phyloP scores from a whole-genome alignment of 257 asterid species.

The Solanum corneliomulleri region DNA sequence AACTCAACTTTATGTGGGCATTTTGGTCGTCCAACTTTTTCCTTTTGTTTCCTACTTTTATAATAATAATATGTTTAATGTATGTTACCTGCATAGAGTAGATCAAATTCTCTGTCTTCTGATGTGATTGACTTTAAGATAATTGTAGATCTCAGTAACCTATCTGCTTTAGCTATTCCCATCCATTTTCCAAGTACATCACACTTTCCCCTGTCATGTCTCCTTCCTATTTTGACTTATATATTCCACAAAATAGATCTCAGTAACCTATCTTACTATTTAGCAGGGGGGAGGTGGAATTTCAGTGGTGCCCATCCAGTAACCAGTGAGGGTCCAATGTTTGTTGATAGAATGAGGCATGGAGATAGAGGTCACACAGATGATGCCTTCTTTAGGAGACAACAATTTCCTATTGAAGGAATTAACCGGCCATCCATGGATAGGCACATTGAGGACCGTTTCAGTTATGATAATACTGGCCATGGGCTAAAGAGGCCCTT shows the following conservation, averaged over 20 bases:
- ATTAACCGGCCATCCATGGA: constrained; percentile 24
- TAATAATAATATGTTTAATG: neutral
- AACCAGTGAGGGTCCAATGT: constrained; percentile 15
- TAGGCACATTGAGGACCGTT: constrained; percentile 33
- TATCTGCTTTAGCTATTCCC: neutral
- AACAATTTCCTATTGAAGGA: constrained; percentile 32
- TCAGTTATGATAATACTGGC: constrained; percentile 23
- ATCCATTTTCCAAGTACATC: neutral
- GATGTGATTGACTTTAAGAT: neutral
- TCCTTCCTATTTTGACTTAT: neutral
- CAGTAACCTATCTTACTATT: neutral
- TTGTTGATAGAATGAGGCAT: constrained; percentile 24
- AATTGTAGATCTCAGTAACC: neutral
- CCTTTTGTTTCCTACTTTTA: neutral
- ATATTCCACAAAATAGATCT: neutral
- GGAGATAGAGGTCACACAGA: constrained; percentile 22
- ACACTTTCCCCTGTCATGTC: neutral
- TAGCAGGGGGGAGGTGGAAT: constrained; percentile 45
- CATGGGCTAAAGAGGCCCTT: constrained; percentile 44
- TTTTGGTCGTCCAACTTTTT: neutral
- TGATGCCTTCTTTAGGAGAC: constrained; percentile 29
- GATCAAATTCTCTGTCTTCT: neutral
- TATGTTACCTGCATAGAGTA: neutral
- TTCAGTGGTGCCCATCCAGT: constrained; percentile 30
- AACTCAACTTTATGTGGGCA: neutral